Evolutionary conservation across 2,329 filamentous ascomycete species (phyloP).

Genomic region (Sporothrix mexicana): DNA sequence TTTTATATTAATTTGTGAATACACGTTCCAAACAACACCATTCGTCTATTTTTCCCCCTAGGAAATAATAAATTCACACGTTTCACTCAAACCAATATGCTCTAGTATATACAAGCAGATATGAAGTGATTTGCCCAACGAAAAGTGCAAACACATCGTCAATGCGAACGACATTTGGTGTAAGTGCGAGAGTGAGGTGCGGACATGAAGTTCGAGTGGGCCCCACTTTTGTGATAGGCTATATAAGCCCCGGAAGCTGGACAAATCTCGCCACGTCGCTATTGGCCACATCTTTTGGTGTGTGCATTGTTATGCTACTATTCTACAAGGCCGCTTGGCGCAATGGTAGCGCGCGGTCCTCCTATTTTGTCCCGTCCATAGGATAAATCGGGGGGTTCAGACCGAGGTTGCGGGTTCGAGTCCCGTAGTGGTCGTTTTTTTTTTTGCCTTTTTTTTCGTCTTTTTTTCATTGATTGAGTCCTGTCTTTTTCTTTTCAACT

Average conservation of each 20-base stretch:
- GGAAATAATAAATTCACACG: too few species aligned
- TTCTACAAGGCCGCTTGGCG: conserved; percentile 39
- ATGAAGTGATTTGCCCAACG: too few species aligned
- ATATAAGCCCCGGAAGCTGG: conserved; percentile 31
- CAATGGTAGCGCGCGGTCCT: conserved; percentile 42
- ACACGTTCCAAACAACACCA: too few species aligned
- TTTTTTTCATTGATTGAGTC: conserved; percentile 12
- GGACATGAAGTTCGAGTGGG: neutral
- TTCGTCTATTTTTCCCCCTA: too few species aligned
- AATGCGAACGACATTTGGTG: too few species aligned
- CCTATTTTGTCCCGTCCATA: conserved; percentile 38
- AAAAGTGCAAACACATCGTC: too few species aligned
- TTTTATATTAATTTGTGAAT: neutral
- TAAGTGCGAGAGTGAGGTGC: too few species aligned
- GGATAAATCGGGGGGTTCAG: conserved; percentile 36
- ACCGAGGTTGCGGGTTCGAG: conserved; percentile 42
- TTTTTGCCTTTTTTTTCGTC: neutral
- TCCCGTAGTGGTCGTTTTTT: conserved; percentile 40
- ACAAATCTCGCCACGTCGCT: conserved; percentile 34
- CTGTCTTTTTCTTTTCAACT: neutral
- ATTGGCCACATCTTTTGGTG: conserved; percentile 36
- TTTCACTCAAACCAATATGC: too few species aligned
- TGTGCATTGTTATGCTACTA: conserved; percentile 19
- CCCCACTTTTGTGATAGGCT: conserved; percentile 16
- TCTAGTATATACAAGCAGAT: too few species aligned